Base-by-base conservation (phyloP, 2,329 filamentous ascomycete species). In the Paraphaeosphaeria sporulosa region DNA sequence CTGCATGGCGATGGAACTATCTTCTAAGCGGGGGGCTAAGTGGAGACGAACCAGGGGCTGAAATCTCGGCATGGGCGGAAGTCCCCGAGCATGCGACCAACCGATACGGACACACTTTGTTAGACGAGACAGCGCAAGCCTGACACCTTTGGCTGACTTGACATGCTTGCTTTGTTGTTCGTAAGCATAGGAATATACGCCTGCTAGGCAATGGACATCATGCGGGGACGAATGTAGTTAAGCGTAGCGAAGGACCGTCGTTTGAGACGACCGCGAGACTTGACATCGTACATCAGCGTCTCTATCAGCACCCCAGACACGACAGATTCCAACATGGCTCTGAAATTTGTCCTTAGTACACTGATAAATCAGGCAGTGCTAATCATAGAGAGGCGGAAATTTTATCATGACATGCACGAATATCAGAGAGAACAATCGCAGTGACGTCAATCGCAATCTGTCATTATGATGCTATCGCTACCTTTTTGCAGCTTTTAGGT, bases 401-500 rank as follows among this genome's bases (percentile, higher is more conserved):
- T 10, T 2, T 13, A 44, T 44, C 19, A 23, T 19, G 23, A 23
- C 19, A 12, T 7, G 8, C 10, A 9, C 42, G 13, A 1, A 12
- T 8, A 44, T 21, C 42, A n/a, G 21, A 44, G 4, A 23, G 19
- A 44, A 23, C n/a, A 44, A 21, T 21, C 8, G 4, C 6, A 23
- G 40, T 51, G 48, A 51, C 48, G 48, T 51, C 48, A 51, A 51
- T 51, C 32, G 17, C 40, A 25, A 23, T 9, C 38, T 52, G 42
- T 42, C 34, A 52, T 43, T 30, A 27, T 21, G 15, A 42, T 15
- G 36, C 36, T 43, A 52, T 52, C 23, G 34, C 34, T 43, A 30
- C 32, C 27, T 51, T 12, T 51, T 12, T 51, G 19, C 12, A 25
- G 5, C 17, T 13, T 30, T 30, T 5, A 13, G 27, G 10, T 47